Base-by-base conservation (phyloP, 352 stramenopile genomes). In the Phytophthora foliorum region DNA sequence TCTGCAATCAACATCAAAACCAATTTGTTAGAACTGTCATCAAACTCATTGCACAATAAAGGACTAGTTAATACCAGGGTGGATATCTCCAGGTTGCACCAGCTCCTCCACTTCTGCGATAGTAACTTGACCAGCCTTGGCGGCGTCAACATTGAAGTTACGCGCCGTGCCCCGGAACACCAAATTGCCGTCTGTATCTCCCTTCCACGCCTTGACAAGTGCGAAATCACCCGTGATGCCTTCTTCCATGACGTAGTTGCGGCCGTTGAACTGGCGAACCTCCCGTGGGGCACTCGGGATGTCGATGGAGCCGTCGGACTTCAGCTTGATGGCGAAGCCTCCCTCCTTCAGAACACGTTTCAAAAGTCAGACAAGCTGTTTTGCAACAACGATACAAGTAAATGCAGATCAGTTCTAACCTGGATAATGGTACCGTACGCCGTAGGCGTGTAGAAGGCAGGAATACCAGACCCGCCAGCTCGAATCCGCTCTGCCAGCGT, bases 91-190 rank as follows among this genome's bases (percentile, higher is more conserved):
- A 7, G 95, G 85, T 59, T 94, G 78, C 4, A 99, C 97, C 63
- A 99, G 90, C 45, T 97, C 89, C 84, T 99, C 97, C 29, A 98
- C 97, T 79, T 99, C 97, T 50, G 85, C 89, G 60, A 99, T 97
- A 25, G 89, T 97, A 52, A 98, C 86, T 44, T 87, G 88, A 38
- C 93, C 97, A 39, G 97, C 95, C 68, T 98, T 98, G 44, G 96
- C 97, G 59, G 87, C 92, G 71, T 99, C 96, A 24, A 97, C 92
- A 74, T 99, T 99, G 51, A 98, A 97, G 87, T 99, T 99, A 72
- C 83, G 81, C 31, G 96, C 93, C n/a, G 97, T 99, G 50, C 94
- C 94, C 49, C 90, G 70, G 84, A 99, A 99, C 29, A 99, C 85
- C 10, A 99, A 81, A 77, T 99, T 99, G 32, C 97, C 97, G 57